These are phyloP conservation scores for Caloboletus inedulis DNA, from an alignment of 1,284 basidiomycete species.

Conservation along the genomic window DNA sequence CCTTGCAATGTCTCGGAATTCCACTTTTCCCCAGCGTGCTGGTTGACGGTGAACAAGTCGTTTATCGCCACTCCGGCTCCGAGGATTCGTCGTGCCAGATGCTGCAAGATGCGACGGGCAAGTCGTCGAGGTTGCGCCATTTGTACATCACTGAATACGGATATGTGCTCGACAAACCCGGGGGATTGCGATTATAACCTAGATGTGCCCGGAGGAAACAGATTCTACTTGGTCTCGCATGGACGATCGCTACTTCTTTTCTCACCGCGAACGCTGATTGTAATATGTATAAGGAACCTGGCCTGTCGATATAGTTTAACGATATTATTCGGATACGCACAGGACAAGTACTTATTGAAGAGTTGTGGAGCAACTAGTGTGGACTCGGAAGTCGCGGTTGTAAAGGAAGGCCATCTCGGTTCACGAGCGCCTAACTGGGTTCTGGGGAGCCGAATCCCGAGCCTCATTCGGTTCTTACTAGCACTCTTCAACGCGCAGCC, in stretches of 20 bases:
- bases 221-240: no score
- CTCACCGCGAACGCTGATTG: not conserved
- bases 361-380: not conserved
- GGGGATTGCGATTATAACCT: not conserved
- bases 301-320: not conserved
- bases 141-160: not conserved
- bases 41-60: no score
- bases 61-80: no score
- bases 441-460: slow-evolving; percentile 19
- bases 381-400: not conserved
- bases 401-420: not conserved
- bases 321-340: not conserved
- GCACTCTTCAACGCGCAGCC: not conserved
- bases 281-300: not conserved
- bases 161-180: not conserved
- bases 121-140: slow-evolving; percentile 49
- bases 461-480: not conserved
- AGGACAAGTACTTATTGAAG: no score
- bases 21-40: no score
- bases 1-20: no score
- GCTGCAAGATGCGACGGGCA: slow-evolving; percentile 44
- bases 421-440: slow-evolving; percentile 9
- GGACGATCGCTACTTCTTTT: not conserved
- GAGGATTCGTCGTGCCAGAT: slow-evolving; percentile 59
- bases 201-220: slow-evolving; percentile 31